Evolutionary conservation across 768 basidiomycete species (phyloP).

Genomic region (Flagelloscypha sp.): DNA sequence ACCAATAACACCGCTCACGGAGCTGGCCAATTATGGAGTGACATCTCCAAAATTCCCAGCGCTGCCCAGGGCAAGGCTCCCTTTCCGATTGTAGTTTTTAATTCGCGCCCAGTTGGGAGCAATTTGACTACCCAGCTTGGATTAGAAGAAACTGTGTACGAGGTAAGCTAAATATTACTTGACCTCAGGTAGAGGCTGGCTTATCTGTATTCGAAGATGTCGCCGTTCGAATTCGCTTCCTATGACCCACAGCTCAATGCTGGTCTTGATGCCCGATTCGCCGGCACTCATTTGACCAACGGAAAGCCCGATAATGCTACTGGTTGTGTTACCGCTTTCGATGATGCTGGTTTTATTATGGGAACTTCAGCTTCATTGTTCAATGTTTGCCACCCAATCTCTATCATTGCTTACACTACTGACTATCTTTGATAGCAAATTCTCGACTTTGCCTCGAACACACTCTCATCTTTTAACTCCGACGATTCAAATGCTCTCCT

Average conservation of each 20-base stretch:
- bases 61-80: constrained; percentile 46
- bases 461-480: constrained; percentile 28
- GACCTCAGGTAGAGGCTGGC: background rate
- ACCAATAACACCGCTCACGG: constrained; percentile 53
- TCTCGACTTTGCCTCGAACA: constrained; percentile 36
- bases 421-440: constrained; percentile 32
- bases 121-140: constrained; percentile 31
- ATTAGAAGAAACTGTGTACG: constrained; percentile 44
- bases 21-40: constrained; percentile 66
- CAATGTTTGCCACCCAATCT: constrained; percentile 21
- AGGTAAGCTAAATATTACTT: constrained; percentile 27
- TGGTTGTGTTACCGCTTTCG: constrained; percentile 66
- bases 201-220: constrained; percentile 30
- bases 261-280: constrained; percentile 52
- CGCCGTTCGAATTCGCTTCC: constrained; percentile 62
- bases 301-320: constrained; percentile 47
- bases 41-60: constrained; percentile 40
- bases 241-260: constrained; percentile 69
- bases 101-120: constrained; percentile 42
- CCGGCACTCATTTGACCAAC: constrained; percentile 56
- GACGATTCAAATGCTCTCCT: constrained; percentile 33
- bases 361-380: constrained; percentile 68
- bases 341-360: constrained; percentile 68
- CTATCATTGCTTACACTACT: background rate
- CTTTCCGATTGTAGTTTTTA: constrained; percentile 58